A percentile compares a stretch with the other conserved stretches of the same genome.
These are phyloP conservation scores for Rhizophora mangle DNA, from an alignment of 345 rosid species.

Conservation along the genomic window DNA sequence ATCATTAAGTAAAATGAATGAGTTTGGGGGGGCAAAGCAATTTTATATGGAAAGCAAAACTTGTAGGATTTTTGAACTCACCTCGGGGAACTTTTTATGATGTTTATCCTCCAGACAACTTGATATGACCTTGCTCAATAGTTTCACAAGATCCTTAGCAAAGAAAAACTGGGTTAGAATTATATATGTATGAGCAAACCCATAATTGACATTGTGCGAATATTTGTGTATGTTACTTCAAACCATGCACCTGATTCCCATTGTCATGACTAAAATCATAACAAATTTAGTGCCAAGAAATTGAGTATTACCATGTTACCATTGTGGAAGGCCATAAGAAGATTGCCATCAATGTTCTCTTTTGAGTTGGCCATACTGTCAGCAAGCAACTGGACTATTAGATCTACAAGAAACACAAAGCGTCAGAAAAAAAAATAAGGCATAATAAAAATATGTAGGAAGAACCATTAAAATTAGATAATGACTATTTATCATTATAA, in stretches of 20 bases:
- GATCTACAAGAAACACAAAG: constrained; percentile 34
- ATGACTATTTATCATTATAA: too few species aligned
- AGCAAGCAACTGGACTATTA: constrained; percentile 46
- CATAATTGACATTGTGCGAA: too few species aligned
- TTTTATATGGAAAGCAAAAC: neutral
- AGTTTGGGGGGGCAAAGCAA: neutral
- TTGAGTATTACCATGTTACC: constrained; percentile 45
- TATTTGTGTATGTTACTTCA: neutral
- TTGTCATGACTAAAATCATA: neutral
- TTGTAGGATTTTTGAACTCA: constrained; percentile 23
- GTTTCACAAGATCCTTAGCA: constrained; percentile 46
- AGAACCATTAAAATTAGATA: too few species aligned
- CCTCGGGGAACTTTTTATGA: constrained; percentile 45
- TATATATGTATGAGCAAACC: too few species aligned
- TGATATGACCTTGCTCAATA: constrained; percentile 47
- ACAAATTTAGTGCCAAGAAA: neutral
- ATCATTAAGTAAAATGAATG: neutral
- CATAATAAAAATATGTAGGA: neutral
- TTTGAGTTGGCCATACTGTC: constrained; percentile 54
- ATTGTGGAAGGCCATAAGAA: constrained; percentile 34
- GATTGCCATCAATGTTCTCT: constrained; percentile 62
- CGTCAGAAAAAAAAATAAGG: neutral
- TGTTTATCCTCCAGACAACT: constrained; percentile 38
- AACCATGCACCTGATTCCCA: neutral
- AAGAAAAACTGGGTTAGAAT: neutral